Evolutionary conservation across 495 filamentous ascomycete species (phyloP).

Genomic region (Chaetomium cochliodes): DNA sequence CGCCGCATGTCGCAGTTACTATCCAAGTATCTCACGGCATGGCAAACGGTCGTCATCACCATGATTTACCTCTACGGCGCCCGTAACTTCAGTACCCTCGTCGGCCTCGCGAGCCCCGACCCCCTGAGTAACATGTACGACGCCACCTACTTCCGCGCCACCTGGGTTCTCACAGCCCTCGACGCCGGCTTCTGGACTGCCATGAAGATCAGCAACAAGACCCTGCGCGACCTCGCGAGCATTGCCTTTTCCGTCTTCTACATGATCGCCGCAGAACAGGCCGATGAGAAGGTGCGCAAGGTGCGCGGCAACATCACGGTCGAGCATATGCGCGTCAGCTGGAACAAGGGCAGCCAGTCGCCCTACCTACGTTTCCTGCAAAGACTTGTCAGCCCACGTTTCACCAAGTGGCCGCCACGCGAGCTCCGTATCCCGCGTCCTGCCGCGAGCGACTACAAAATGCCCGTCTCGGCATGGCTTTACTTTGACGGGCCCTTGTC

Average conservation of each 20-base stretch:
- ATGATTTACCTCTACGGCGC: conserved; percentile 88
- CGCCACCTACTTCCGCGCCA: conserved; percentile 92
- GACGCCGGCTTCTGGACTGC: conserved; percentile 98
- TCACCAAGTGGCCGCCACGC: conserved; percentile 75
- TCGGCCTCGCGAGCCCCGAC: conserved; percentile 89
- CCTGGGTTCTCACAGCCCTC: conserved; percentile 91
- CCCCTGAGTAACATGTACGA: conserved; percentile 93
- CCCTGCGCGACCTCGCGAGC: conserved; percentile 76
- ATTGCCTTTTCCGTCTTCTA: conserved; percentile 86
- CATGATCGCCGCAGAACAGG: conserved; percentile 85
- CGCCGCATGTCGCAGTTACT: conserved; percentile 70
- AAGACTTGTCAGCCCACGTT: conserved; percentile 68
- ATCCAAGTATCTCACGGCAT: conserved; percentile 65
- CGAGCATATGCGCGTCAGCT: conserved; percentile 88
- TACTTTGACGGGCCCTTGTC: conserved; percentile 89
- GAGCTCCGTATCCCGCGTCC: conserved; percentile 82
- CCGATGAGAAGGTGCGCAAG: conserved; percentile 95
- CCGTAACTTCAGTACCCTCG: conserved; percentile 88
- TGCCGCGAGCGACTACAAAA: conserved; percentile 69
- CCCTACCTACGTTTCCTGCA: conserved; percentile 74
- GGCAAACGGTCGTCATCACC: conserved; percentile 85
- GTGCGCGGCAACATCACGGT: conserved; percentile 82
- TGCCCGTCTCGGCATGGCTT: conserved; percentile 82
- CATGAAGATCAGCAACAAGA: conserved; percentile 82
- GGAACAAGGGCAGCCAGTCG: conserved; percentile 82